Conservation (phyloP, 768 basidiomycete species). For the Paxillus rubicundulus region DNA sequence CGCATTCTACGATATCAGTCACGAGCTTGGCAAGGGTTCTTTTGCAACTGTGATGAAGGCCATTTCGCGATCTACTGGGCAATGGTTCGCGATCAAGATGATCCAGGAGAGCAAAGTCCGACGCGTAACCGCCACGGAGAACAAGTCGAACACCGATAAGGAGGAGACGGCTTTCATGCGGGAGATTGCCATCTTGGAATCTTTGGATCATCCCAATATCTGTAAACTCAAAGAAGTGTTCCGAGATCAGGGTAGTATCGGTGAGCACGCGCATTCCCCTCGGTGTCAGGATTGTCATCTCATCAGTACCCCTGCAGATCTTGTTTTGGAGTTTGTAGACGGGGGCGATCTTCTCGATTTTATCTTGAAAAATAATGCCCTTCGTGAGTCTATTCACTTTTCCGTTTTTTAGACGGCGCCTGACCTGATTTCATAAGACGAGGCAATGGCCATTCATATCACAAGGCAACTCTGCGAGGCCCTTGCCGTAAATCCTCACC, state of each 20-base stretch:
- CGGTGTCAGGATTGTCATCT: conserved; percentile 6
- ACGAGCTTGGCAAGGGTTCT: conserved; percentile 83
- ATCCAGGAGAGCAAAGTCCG: conserved; percentile 55
- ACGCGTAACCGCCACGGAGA: conserved; percentile 33
- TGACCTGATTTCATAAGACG: conserved; percentile 36
- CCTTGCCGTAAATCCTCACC: conserved; percentile 50
- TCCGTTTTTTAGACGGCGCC: background rate
- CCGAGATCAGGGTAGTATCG: conserved; percentile 59
- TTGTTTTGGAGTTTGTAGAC: conserved; percentile 81
- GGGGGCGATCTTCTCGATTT: conserved; percentile 89
- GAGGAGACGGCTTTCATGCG: conserved; percentile 49
- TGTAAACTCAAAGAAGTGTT: conserved; percentile 79
- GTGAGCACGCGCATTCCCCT: conserved; percentile 37
- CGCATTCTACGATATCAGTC: conserved; percentile 60
- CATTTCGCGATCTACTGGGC: conserved; percentile 64
- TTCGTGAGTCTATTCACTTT: conserved; percentile 45
- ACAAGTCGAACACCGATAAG: conserved; percentile 28
- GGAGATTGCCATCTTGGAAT: conserved; percentile 78
- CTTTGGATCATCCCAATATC: conserved; percentile 77
- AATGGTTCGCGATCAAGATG: conserved; percentile 86
- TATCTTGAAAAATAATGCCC: conserved; percentile 58
- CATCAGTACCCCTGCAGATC: conserved; percentile 45
- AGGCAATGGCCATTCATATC: conserved; percentile 61
- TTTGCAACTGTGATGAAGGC: conserved; percentile 92
- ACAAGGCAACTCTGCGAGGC: conserved; percentile 84